Percentiles rank a stretch among this genome's conserved stretches.
Conservation (phyloP, 176 grass and related monocot genomes). For the Lolium multiflorum region DNA sequence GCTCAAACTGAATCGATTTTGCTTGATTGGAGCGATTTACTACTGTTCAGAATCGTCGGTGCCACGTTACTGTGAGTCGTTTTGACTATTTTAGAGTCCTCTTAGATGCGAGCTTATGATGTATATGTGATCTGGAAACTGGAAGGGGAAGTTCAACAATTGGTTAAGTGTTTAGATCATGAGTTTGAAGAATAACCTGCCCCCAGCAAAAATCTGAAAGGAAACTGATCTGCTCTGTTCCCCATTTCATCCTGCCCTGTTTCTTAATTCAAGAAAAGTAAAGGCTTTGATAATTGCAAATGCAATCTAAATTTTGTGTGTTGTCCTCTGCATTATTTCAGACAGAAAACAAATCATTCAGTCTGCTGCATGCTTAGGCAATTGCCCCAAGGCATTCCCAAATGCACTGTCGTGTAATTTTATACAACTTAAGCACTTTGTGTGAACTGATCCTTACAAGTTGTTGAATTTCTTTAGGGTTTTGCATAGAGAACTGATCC, state of each 20-base stretch:
- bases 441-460: neutral
- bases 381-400: neutral
- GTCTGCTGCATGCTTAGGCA: neutral
- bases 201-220: neutral
- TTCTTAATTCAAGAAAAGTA: neutral
- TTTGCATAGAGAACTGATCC: neutral
- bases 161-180: slow-evolving; percentile 1
- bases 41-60: neutral
- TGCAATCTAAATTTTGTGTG: neutral
- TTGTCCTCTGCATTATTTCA: slow-evolving; percentile 3
- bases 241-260: neutral
- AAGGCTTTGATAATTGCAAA: neutral
- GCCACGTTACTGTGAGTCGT: neutral
- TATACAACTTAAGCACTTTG: neutral
- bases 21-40: slow-evolving; percentile 19
- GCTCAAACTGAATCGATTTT: slow-evolving; percentile 29
- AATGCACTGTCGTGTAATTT: neutral
- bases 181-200: neutral
- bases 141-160: neutral
- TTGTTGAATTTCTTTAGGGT: neutral
- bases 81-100: slow-evolving; percentile 1
- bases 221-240: neutral
- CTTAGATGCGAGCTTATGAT: slow-evolving; percentile 9
- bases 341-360: neutral
- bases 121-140: slow-evolving; percentile 26